phyloP scores from a whole-genome alignment of 2,329 filamentous ascomycete species.

The Rutstroemia sp. region DNA sequence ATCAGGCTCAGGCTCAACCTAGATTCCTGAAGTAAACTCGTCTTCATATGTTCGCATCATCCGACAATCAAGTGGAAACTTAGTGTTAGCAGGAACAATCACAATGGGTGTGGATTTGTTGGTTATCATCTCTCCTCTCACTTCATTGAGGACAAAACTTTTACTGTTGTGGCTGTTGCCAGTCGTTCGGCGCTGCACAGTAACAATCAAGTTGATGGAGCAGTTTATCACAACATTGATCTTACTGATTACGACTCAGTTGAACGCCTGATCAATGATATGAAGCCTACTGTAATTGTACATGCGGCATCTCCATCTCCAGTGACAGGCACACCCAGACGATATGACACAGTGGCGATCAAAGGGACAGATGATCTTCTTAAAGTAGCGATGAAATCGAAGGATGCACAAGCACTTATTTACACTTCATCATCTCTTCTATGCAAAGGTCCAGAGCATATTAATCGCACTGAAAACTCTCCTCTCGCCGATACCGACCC shows the following conservation, averaged over 20 bases:
- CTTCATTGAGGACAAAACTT: background rate
- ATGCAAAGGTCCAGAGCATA: background rate
- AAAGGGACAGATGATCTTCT: slow-evolving; percentile 2
- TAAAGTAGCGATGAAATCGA: background rate
- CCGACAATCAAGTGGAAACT: too few relatives aligned
- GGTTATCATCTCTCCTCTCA: background rate
- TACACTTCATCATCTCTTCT: slow-evolving; percentile 4
- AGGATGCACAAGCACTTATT: background rate
- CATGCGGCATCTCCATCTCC: slow-evolving; percentile 3
- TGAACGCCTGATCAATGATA: background rate
- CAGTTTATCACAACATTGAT: background rate
- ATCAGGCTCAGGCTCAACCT: too few relatives aligned
- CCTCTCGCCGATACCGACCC: background rate
- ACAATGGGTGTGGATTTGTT: background rate
- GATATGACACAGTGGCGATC: background rate
- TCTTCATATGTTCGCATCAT: too few relatives aligned
- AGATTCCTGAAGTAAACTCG: too few relatives aligned
- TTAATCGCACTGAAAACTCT: slow-evolving; percentile 1
- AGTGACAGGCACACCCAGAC: background rate
- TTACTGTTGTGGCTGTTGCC: background rate
- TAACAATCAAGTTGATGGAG: background rate
- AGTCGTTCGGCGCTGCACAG: background rate
- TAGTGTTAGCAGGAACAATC: too few relatives aligned
- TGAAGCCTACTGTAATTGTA: background rate
- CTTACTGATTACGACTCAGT: background rate